Percentiles rank a stretch among this genome's conserved stretches.
Conservation (phyloP, 73 alveolate genomes). For the Effrenium voratum region DNA sequence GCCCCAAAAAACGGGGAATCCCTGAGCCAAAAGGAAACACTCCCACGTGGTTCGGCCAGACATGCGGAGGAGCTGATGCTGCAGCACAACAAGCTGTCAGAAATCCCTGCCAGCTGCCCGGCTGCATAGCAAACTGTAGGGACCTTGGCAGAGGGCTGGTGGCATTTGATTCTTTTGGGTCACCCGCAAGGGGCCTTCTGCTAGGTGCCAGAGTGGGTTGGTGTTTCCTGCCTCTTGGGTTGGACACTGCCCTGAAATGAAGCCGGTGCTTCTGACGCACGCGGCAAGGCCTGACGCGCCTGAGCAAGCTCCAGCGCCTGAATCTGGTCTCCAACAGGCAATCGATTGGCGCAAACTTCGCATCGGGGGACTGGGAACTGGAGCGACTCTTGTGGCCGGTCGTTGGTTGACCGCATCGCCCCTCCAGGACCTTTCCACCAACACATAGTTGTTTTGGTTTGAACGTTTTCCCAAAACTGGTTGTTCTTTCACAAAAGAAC, state of each 20-base stretch:
- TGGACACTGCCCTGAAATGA: too few relatives aligned
- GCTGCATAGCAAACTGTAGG: not conserved
- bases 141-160: not conserved
- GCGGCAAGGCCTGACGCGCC: constrained; percentile 12
- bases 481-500: too few relatives aligned
- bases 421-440: not conserved
- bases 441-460: not conserved
- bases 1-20: too few relatives aligned
- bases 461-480: too few relatives aligned
- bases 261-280: not conserved
- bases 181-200: not conserved
- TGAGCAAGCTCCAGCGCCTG: constrained; percentile 33
- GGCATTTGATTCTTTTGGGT: not conserved
- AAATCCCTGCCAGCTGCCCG: constrained; percentile 38
- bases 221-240: too few relatives aligned
- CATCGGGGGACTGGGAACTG: too few relatives aligned
- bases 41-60: too few relatives aligned
- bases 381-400: too few relatives aligned
- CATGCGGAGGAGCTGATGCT: constrained; percentile 66
- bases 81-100: constrained; percentile 69
- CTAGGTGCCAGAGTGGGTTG: not conserved
- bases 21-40: too few relatives aligned
- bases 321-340: constrained; percentile 53
- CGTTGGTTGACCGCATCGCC: too few relatives aligned
- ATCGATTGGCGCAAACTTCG: too few relatives aligned